Evolutionary conservation across 805 yeast species (phyloP), one percentile per base, ranked within the genome.

Genomic region (Brettanomyces naardenensis): DNA sequence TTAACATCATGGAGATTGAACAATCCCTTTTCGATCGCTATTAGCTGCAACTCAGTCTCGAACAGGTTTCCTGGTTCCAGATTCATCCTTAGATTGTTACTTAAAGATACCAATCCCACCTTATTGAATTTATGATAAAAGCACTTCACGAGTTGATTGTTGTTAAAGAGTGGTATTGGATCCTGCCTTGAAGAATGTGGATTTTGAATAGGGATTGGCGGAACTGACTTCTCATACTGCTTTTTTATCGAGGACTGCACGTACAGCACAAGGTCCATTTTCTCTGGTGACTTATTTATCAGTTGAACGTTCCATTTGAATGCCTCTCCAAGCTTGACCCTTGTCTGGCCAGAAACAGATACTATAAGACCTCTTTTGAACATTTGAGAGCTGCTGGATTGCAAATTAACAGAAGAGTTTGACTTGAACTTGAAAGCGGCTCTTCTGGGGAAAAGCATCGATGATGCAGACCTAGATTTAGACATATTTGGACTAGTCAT

Each of bases 221-320:
- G 65, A 19, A 60, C 47, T 6, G 59, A 53, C 29, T 62, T 62
- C 35, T 62, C 66, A 42, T 59, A 59, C 15, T 51, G 52, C 25
- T 61, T 59, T 22, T 48, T 52, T 6, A 56, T 48, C 6, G 61
- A 53, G 9, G 64, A 53, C 37, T 68, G 70, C 31, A 68, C 59
- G 38, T 61, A 64, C 38, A 83, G 58, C 3, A 83, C 65, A 33
- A 82, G 53, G 38, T 73, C 71, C 43, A 80, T 58, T 19, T 66
- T 66, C 5, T 51, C 59, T n/a, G 58, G 46, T 1, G 83, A 70
- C 42, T 68, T 68, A 60, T 84, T 84, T 37, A 80, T 69, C 1
- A 81, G 76, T 47, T 77, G 82, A 11, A 84, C 65, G 34, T 68
- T 68, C 83, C 89, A 78, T 38, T 65, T 69, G 52, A 73, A 74